phyloP scores from a whole-genome alignment of 208 protist species.

The Blechomonas ayalai region DNA sequence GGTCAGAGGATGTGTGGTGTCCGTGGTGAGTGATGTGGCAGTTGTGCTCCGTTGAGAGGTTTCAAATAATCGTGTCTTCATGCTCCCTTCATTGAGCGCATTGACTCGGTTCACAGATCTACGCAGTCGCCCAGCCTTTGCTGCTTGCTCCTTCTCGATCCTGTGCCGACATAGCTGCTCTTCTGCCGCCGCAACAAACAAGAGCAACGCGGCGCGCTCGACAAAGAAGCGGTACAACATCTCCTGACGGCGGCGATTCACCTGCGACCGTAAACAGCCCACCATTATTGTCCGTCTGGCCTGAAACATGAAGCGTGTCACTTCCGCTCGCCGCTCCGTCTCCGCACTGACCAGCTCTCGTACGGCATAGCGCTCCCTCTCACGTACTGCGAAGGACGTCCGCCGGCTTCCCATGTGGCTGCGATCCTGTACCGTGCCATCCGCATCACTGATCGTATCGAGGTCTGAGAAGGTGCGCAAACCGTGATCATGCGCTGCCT shows the following conservation, averaged over 20 bases:
- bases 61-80: too few species aligned
- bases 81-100: too few species aligned
- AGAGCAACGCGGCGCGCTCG: conserved; percentile 14
- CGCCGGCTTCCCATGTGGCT: conserved; percentile 1
- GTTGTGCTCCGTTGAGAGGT: too few species aligned
- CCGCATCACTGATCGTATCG: conserved; percentile 37
- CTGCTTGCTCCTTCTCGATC: conserved; percentile 5
- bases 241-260: conserved; percentile 22
- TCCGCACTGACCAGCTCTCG: conserved; percentile 29
- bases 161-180: conserved; percentile 6
- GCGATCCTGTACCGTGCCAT: conserved; percentile 26
- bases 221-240: conserved; percentile 26
- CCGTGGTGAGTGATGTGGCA: too few species aligned
- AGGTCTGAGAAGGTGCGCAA: conserved; percentile 27
- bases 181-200: conserved; percentile 5
- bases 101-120: too few species aligned
- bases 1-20: too few species aligned
- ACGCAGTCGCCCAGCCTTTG: too few species aligned
- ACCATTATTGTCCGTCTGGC: conserved; percentile 12
- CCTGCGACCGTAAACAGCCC: conserved; percentile 19
- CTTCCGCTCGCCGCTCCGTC: conserved; percentile 19
- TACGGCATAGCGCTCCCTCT: conserved; percentile 14
- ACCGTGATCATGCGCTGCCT: too few species aligned
- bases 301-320: conserved; percentile 11
- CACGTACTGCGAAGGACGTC: background rate